Base-by-base conservation (phyloP, 805 yeast species). In the Saccharomyces eubayanus region DNA sequence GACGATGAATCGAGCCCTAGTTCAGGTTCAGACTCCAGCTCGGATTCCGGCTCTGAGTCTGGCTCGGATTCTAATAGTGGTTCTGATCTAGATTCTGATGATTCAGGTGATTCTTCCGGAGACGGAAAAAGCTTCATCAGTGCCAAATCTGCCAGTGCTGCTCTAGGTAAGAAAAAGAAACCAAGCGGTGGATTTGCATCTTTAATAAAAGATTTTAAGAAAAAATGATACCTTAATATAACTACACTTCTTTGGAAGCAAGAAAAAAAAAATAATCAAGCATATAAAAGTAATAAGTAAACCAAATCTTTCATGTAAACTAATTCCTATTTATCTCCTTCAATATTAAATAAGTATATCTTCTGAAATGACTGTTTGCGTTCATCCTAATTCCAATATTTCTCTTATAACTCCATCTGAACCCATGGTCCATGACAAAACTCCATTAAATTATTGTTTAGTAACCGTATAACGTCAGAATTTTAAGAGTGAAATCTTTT, bases 171-270 rank as follows among this genome's bases (percentile, higher is more conserved):
- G 54, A 69, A 73, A 47, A 62, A 61, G 20, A 63, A 62, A 5
- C 27, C 43, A 51, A 60, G 66, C 20, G 73, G 74, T 52, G 83
- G 80, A 0, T 79, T 80, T 63, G 72, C 74, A 51, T 78, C 75
- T 21, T 61, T 80, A 47, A 67, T 80, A 65, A 77, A 73, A 52
- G 83, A 80, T 60, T 74, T 75, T 3, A 72, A 70, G 55, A 70
- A 64, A 16, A 36, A 36, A 36, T 36, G 43, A 36, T 36, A 36
- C 11, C 43, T 16, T 16, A 10, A 36, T 8, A 16, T 36, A 21
- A 16, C 16, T 36, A 16, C 43, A 16, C 24, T 16, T 16, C 43
- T 16, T 16, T 8, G 43, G 9, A 36, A 36, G 43, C 43, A 16
- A 36, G 24, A 9, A 36, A 36, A 8, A 36, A 16, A 36, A 36